A percentile compares a stretch with the other conserved stretches of the same genome.
These are phyloP conservation scores for Mycena polygramma DNA, from an alignment of 768 basidiomycete genomes.

Conservation along the genomic window DNA sequence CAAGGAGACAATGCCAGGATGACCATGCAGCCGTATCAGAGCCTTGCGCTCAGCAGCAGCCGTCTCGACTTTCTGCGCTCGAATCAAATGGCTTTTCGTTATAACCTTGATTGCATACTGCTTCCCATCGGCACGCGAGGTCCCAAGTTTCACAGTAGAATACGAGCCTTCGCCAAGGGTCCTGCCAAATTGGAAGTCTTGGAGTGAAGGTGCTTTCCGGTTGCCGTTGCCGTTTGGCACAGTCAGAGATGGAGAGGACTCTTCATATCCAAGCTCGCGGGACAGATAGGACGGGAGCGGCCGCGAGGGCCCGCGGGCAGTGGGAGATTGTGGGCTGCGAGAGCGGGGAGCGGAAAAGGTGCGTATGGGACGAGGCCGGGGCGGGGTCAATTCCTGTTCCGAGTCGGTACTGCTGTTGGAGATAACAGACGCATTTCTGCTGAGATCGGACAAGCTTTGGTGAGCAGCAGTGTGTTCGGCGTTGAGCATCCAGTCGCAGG, in stretches of 20 bases:
- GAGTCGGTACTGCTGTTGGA: constrained; percentile 73
- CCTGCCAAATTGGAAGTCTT: constrained; percentile 81
- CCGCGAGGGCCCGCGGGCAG: constrained; percentile 48
- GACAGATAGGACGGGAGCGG: constrained; percentile 69
- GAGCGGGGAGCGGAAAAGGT: constrained; percentile 78
- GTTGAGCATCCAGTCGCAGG: constrained; percentile 52
- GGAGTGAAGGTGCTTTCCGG: constrained; percentile 58
- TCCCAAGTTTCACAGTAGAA: constrained; percentile 76
- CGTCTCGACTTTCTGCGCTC: constrained; percentile 77
- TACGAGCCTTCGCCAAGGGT: constrained; percentile 88
- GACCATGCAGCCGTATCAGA: constrained; percentile 66
- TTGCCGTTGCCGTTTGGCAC: constrained; percentile 41
- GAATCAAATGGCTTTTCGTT: constrained; percentile 63
- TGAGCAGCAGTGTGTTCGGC: constrained; percentile 45
- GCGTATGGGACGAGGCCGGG: constrained; percentile 68
- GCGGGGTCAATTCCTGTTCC: constrained; percentile 56
- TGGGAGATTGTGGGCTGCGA: constrained; percentile 61
- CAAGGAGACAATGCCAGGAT: constrained; percentile 80
- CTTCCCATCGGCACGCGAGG: constrained; percentile 66
- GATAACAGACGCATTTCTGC: constrained; percentile 83
- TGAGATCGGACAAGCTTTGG: constrained; percentile 68
- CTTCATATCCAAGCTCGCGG: constrained; percentile 61
- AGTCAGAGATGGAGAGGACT: constrained; percentile 26
- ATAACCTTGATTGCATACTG: constrained; percentile 78
- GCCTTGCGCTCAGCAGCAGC: constrained; percentile 75